Base-by-base conservation (phyloP, 495 filamentous ascomycete species). In the Usnea hakonensis region DNA sequence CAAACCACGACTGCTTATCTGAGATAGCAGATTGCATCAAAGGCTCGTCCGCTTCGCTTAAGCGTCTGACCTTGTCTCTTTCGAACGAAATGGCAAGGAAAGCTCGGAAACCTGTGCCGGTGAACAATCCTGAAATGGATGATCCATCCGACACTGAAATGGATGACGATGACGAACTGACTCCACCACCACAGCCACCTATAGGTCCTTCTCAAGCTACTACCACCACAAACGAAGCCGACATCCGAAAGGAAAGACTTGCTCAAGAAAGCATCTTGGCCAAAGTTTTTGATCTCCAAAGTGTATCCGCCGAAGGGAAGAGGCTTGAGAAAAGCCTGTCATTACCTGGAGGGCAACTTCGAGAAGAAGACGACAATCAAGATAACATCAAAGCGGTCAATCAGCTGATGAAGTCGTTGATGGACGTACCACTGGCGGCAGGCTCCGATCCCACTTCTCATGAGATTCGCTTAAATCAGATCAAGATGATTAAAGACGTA, bases 1-100 rank as follows among this genome's bases (percentile, higher is more conserved):
- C 85, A 30, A 75, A 64, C 17, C 73, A 84, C 13, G 83, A 85
- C 26, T 75, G 82, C 38, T 63, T 85, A 7, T 61, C 72, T 2
- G 83, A 86, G 70, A 71, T 87, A 57, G 74, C 78, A 35, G 54
- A 70, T 3, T 86, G 82, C 60, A 70, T 87, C 28, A 68, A 70
- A 40, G 77, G 78, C 62, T 84, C 75, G 16, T 76, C 77, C 0
- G 73, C 76, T 9, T 77, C 78, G 2, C 73, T 87, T 30, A 75
- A 74, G 26, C 76, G 76, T 48, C 68, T 87, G 32, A 79, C 79
- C 61, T 69, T 87, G 5, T 86, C 84, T 2, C 79, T 87, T 57
- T 86, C 85, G 0, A 75, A 80, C 23, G 35, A 66, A 0, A 70
- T 84, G 3, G 80, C 81, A 8, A 66, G 67, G 55, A 76, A 76